Evolutionary conservation across 768 basidiomycete species (phyloP), one percentile per base, ranked within the genome.

Genomic region (Suillus luteus): DNA sequence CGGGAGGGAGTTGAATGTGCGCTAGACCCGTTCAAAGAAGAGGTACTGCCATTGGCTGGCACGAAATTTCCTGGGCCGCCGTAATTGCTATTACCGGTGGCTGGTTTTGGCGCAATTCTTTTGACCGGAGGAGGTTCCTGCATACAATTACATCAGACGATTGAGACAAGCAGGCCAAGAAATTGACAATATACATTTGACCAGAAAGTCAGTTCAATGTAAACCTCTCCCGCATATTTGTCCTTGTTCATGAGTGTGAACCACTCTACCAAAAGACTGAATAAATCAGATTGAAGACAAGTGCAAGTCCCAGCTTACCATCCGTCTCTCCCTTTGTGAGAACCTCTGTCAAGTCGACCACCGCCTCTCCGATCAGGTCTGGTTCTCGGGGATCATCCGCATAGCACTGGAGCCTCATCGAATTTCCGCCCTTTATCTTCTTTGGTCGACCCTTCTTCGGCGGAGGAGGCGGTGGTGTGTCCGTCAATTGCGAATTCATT

Each of bases 371-470:
- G 71, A 99, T 96, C 67, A 99, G 82, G 70, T 95, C 95, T 52
- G 97, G 97, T 71, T 99, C 97, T 62, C 92, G 87, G 58, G 92
- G 82, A 73, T 99, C 97, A 76, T 99, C 96, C 22, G 97, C 97
- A 75, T 90, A 99, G 75, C 95, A 95, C 40, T 90, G 86, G 52
- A 99, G 71, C 68, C 83, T 85, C 87, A 99, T 89, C 48, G 77
- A 81, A 74, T 80, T 86, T 55, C 90, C 90, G 49, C 91, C 92
- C 70, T 87, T 86, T 46, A 93, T 86, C 62, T 74, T 82, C 67
- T 78, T 80, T 15, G 72, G 67, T 57, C 78, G 83, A 59, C 37
- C 17, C 37, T 57, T 57, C 73, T 89, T 91, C 7, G 89, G 87
- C n/a, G 91, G 91, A 2, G 82, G 81, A 3, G 85, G 86, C 0